Evolutionary conservation across 495 filamentous ascomycete genomes (phyloP).

Genomic region (Parmelia sp.): DNA sequence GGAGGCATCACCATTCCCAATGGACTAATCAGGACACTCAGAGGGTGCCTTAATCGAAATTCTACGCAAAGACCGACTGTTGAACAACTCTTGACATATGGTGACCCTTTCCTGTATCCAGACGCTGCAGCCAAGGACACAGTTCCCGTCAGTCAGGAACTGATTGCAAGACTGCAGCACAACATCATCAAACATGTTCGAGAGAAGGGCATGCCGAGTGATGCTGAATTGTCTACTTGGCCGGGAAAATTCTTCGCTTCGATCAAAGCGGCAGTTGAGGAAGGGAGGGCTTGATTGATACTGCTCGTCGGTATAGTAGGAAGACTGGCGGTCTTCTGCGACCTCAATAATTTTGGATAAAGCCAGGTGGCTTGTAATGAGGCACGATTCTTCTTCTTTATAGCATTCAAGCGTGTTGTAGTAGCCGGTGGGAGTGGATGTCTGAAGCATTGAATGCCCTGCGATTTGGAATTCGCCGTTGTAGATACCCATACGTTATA

Average conservation of each 20-base stretch:
- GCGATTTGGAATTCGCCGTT: neutral
- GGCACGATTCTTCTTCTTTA: constrained; percentile 9
- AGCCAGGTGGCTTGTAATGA: constrained; percentile 11
- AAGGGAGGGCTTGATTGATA: constrained; percentile 28
- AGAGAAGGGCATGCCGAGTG: constrained; percentile 58
- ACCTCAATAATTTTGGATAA: neutral
- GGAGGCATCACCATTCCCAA: constrained; percentile 66
- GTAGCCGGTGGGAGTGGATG: constrained; percentile 9
- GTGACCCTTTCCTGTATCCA: constrained; percentile 79
- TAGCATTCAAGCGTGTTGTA: constrained; percentile 8
- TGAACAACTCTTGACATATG: constrained; percentile 60
- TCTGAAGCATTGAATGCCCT: neutral
- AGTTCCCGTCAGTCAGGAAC: constrained; percentile 67
- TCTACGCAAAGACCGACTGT: constrained; percentile 70
- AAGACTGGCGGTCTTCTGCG: neutral
- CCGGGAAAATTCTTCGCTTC: constrained; percentile 59
- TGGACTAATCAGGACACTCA: constrained; percentile 64
- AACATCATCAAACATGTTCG: constrained; percentile 71
- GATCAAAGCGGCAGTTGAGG: constrained; percentile 57
- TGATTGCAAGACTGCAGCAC: constrained; percentile 66
- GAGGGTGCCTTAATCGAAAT: constrained; percentile 73
- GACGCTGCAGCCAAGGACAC: constrained; percentile 55
- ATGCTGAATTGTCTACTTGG: constrained; percentile 66
- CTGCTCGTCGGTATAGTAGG: neutral
- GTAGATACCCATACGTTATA: constrained; percentile 9